Conservation (phyloP, 306 rosid genomes). For the Hippophae tibetana region DNA sequence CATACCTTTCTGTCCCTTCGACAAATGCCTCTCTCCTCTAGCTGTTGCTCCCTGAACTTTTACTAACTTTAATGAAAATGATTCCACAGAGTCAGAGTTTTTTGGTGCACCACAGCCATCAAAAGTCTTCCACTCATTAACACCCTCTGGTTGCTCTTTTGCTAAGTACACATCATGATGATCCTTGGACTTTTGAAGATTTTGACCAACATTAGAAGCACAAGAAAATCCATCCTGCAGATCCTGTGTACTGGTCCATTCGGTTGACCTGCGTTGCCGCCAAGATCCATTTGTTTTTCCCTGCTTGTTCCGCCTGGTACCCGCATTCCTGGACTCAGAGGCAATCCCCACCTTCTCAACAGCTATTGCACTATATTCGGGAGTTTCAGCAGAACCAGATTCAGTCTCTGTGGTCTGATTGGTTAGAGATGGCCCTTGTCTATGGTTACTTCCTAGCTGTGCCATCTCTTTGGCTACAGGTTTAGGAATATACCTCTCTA, state of each 20-base stretch:
- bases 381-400: constrained; percentile 26
- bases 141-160: constrained; percentile 38
- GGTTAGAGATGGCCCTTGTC: constrained; percentile 25
- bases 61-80: constrained; percentile 24
- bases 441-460: constrained; percentile 63
- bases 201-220: constrained; percentile 29
- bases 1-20: constrained; percentile 46
- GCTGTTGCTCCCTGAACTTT: constrained; percentile 46
- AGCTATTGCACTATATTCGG: constrained; percentile 27
- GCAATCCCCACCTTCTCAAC: constrained; percentile 37
- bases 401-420: constrained; percentile 38
- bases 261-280: constrained; percentile 50
- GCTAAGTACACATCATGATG: constrained; percentile 26
- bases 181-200: constrained; percentile 30
- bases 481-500: constrained; percentile 89
- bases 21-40: constrained; percentile 45
- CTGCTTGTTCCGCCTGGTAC: constrained; percentile 51
- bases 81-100: constrained; percentile 29
- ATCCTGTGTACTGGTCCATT: constrained; percentile 34
- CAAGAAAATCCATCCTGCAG: constrained; percentile 31
- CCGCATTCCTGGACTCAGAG: constrained; percentile 44
- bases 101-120: constrained; percentile 39
- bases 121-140: constrained; percentile 35
- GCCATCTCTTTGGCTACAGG: constrained; percentile 97
- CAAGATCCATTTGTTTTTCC: constrained; percentile 64